Evolutionary conservation across 2,329 filamentous ascomycete species (phyloP).

Genomic region (Calonectria ilicicola): DNA sequence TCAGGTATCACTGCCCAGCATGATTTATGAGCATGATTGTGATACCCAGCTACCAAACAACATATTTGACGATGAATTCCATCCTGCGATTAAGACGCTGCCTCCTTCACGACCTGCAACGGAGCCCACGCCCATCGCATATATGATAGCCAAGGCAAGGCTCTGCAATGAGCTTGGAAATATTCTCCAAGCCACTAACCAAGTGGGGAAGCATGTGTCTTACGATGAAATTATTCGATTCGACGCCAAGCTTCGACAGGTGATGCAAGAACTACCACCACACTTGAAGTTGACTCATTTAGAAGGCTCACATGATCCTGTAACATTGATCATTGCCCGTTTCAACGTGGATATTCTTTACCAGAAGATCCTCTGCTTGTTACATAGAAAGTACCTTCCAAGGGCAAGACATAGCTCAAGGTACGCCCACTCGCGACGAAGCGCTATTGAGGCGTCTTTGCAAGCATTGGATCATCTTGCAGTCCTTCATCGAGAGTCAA

Average conservation of each 20-base stretch:
- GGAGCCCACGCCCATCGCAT: slow-evolving; percentile 81
- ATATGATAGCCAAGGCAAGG: slow-evolving; percentile 80
- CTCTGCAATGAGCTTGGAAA: slow-evolving; percentile 77
- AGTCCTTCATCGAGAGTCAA: slow-evolving; percentile 80
- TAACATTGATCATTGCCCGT: slow-evolving; percentile 86
- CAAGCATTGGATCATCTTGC: slow-evolving; percentile 83
- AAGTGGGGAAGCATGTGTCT: slow-evolving; percentile 64
- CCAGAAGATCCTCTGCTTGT: slow-evolving; percentile 87
- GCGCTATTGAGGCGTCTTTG: slow-evolving; percentile 88
- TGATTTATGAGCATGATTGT: slow-evolving; percentile 80
- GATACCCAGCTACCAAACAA: slow-evolving; percentile 83
- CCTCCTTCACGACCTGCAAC: slow-evolving; percentile 75
- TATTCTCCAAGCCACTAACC: slow-evolving; percentile 75
- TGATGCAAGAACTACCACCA: slow-evolving; percentile 78
- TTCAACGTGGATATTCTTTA: slow-evolving; percentile 88
- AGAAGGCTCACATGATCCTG: slow-evolving; percentile 82
- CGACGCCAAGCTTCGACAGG: slow-evolving; percentile 70
- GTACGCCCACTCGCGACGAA: slow-evolving; percentile 85
- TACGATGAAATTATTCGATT: slow-evolving; percentile 76
- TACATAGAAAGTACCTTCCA: slow-evolving; percentile 90
- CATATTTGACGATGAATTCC: slow-evolving; percentile 84
- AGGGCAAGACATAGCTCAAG: slow-evolving; percentile 81
- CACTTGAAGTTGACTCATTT: slow-evolving; percentile 82
- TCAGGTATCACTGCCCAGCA: slow-evolving; percentile 73
- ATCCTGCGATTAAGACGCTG: slow-evolving; percentile 74